These are phyloP conservation scores for Paraphysoderma sedebokerense DNA, from an alignment of 371 early-diverging fungal species.

Conservation along the genomic window DNA sequence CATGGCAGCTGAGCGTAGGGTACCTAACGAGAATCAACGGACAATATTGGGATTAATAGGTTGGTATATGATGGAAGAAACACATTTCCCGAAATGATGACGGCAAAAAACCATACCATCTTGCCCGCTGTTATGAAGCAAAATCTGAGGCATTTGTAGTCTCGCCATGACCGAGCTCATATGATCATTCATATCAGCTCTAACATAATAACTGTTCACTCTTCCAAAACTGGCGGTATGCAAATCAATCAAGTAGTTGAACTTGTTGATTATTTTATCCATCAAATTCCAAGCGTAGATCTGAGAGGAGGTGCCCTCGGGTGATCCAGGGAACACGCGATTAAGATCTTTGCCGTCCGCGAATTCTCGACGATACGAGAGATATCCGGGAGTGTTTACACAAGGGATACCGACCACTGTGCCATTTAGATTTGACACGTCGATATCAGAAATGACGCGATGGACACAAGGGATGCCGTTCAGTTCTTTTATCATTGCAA, in stretches of 20 bases:
- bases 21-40: conserved; percentile 20
- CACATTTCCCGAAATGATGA: no score
- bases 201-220: conserved; percentile 71
- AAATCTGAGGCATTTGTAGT: conserved; percentile 74
- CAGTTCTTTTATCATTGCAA: no score
- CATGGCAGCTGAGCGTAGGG: conserved; percentile 66
- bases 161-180: conserved; percentile 56
- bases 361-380: conserved; percentile 61
- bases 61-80: no score
- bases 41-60: no score
- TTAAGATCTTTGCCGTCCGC: conserved; percentile 70
- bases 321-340: conserved; percentile 58
- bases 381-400: conserved; percentile 70
- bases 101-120: conserved; percentile 13
- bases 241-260: conserved; percentile 68
- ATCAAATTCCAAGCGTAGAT: conserved; percentile 66
- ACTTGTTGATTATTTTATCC: conserved; percentile 55
- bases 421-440: conserved; percentile 49
- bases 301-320: conserved; percentile 54
- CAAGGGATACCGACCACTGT: conserved; percentile 78
- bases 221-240: conserved; percentile 78
- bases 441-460: conserved; percentile 59
- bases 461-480: conserved; percentile 86
- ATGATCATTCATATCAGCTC: conserved; percentile 68
- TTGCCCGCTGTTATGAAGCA: conserved; percentile 38